Base-by-base conservation (phyloP, 2,329 filamentous ascomycete species). In the Arthroderma sp. region DNA sequence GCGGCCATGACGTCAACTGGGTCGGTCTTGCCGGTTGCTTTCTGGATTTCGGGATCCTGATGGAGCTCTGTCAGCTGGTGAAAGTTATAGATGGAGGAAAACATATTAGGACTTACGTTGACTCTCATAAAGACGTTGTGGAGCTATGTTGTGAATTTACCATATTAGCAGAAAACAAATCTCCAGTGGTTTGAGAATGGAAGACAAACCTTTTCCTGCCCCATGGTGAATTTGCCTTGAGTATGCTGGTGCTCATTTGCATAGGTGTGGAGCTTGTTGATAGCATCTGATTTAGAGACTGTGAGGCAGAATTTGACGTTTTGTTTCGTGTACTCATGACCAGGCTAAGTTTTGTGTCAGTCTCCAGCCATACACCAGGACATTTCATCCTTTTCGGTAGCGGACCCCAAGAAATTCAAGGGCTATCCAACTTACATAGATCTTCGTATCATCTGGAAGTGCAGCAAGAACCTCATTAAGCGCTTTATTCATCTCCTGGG, bases 41-140 rank as follows among this genome's bases (percentile, higher is more conserved):
- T 83, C 59, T 93, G 85, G 44, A 98, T 81, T 49, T 76, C 77
- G 0, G 86, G 83, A 55, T 95, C 88, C 76, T 87, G 45, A 28
- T 5, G 11, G 33, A 42, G 37, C 29, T 31, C 30, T 11, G 6
- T 44, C 31, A 32, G 5, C 36, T 39, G 29, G 28, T 11, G 11
- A 11, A 5, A 29, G 5, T 22, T 42, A 6, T 32, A 41, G 28
- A 29, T 36, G 5, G 28, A 28, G 29, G 39, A 15, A 31, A 9
- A 30, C 10, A 29, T 10, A 37, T n/a, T 29, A n/a, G 11, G 30
- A 65, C 77, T 69, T 67, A 85, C 83, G 54, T 82, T 72, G 32
- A 93, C 74, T 53, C 84, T 77, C 91, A 98, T 96, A 58, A 98
- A 98, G 1, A 94, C 85, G 57, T 98, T 98, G 63, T 96, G 87